Conservation (phyloP, 371 early-diverging fungal species). For the Chytridiales sp. region DNA sequence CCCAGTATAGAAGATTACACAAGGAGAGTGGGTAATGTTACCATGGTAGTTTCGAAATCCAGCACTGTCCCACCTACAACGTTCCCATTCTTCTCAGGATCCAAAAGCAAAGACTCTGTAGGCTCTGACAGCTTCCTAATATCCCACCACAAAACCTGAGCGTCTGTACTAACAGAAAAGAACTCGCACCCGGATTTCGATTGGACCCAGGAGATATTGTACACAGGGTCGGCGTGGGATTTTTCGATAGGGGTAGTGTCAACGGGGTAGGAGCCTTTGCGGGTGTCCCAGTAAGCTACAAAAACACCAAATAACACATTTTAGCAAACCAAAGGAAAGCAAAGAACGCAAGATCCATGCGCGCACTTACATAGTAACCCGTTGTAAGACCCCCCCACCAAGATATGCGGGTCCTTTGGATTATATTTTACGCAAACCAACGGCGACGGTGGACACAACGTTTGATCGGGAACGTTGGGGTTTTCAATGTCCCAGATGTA, state of each 20-base stretch:
- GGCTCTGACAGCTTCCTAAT: conserved; percentile 60
- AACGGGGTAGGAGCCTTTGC: conserved; percentile 56
- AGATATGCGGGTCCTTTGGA: conserved; percentile 60
- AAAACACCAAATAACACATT: neutral
- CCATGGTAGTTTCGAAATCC: conserved; percentile 62
- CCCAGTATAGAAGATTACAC: too few species aligned
- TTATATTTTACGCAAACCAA: conserved; percentile 57
- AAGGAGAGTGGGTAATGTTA: conserved; percentile 30
- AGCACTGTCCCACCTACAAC: conserved; percentile 56
- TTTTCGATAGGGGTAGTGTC: conserved; percentile 52
- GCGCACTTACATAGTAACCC: conserved; percentile 53
- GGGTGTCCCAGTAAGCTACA: conserved; percentile 58
- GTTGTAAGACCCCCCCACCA: conserved; percentile 57
- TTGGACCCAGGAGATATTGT: conserved; percentile 55
- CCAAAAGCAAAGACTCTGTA: conserved; percentile 51
- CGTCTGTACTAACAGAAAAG: conserved; percentile 58
- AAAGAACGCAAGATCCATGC: neutral
- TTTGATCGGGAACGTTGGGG: conserved; percentile 55
- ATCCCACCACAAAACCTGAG: conserved; percentile 61
- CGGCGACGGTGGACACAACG: conserved; percentile 48
- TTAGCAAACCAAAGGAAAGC: neutral
- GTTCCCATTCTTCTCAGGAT: conserved; percentile 58
- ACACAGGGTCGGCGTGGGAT: conserved; percentile 56
- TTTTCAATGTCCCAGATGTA: conserved; percentile 64
- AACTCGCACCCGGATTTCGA: conserved; percentile 60